phyloP scores from a whole-genome alignment of 2,329 filamentous ascomycete genomes.

The Drechslerella stenobrocha region DNA sequence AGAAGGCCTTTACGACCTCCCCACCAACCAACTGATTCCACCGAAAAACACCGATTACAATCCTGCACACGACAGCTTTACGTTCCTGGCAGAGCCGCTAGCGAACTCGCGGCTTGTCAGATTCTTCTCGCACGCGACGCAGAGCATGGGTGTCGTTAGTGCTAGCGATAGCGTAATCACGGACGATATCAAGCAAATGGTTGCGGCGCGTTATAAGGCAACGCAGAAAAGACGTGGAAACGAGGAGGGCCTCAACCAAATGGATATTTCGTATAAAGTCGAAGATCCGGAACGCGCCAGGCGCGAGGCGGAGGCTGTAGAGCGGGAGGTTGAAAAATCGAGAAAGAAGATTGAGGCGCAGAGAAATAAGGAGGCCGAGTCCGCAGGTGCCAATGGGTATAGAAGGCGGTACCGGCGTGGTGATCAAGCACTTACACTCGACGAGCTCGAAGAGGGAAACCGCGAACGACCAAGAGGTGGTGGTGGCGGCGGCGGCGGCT shows the following conservation, averaged over 20 bases:
- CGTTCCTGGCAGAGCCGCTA: conserved; percentile 66
- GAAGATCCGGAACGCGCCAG: conserved; percentile 65
- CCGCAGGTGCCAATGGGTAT: conserved; percentile 57
- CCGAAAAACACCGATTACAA: conserved; percentile 56
- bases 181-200: conserved; percentile 65
- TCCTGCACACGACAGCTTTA: conserved; percentile 64
- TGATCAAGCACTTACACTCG: conserved; percentile 60
- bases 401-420: conserved; percentile 53
- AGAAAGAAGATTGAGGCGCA: conserved; percentile 63
- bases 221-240: conserved; percentile 56
- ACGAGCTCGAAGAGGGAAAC: conserved; percentile 64
- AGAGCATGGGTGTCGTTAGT: conserved; percentile 63
- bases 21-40: conserved; percentile 58
- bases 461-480: conserved; percentile 56
- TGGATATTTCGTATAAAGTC: conserved; percentile 40
- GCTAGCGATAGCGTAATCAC: conserved; percentile 65
- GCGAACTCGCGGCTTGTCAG: conserved; percentile 64
- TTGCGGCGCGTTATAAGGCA: conserved; percentile 61
- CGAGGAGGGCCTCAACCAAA: conserved; percentile 55
- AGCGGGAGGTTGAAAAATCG: conserved; percentile 54
- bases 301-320: conserved; percentile 64
- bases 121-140: conserved; percentile 66
- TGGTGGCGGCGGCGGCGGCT: conserved; percentile 58
- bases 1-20: conserved; percentile 61
- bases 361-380: conserved; percentile 60